phyloP scores from a whole-genome alignment of 2,329 filamentous ascomycete genomes.

The Hypoxylon sp. region DNA sequence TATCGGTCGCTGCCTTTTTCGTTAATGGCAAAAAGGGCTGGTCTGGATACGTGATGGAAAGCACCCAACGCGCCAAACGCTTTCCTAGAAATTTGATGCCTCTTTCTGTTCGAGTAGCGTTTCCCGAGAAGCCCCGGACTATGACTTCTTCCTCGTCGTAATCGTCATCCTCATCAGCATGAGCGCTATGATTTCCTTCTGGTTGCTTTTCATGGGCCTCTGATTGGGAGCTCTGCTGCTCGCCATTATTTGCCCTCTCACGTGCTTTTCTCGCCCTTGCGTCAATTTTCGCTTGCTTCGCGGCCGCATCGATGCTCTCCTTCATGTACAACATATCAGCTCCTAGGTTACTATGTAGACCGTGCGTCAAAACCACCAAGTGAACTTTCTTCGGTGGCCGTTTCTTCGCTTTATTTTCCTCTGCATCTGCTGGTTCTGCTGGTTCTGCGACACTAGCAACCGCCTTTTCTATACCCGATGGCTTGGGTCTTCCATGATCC shows the following conservation, averaged over 20 bases:
- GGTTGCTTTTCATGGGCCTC: constrained; percentile 45
- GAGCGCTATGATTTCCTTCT: constrained; percentile 32
- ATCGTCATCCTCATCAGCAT: constrained; percentile 66
- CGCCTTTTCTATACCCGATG: constrained; percentile 47
- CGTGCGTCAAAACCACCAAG: constrained; percentile 92
- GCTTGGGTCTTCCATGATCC: constrained; percentile 52
- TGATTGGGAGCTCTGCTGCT: constrained; percentile 41
- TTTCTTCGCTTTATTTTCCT: constrained; percentile 47
- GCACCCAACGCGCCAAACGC: constrained; percentile 89
- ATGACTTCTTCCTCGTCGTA: constrained; percentile 88
- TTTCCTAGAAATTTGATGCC: constrained; percentile 98
- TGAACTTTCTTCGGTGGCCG: constrained; percentile 84
- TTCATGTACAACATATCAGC: constrained; percentile 98
- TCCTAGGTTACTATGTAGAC: constrained; percentile 93
- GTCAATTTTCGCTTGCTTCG: constrained; percentile 79
- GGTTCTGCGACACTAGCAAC: constrained; percentile 44
- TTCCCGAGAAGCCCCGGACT: constrained; percentile 90
- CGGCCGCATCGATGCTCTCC: constrained; percentile 92
- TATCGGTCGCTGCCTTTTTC: constrained; percentile 63
- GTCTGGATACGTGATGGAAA: constrained; percentile 92
- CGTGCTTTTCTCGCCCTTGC: constrained; percentile 72
- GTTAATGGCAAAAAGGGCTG: constrained; percentile 84
- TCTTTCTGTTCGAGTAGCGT: constrained; percentile 90
- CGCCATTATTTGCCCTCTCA: constrained; percentile 58
- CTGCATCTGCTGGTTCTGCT: constrained; percentile 37